Percentiles rank a stretch among this genome's conserved stretches.
Conservation (phyloP, 2,329 filamentous ascomycete species). For the Claviceps pazoutovae region DNA sequence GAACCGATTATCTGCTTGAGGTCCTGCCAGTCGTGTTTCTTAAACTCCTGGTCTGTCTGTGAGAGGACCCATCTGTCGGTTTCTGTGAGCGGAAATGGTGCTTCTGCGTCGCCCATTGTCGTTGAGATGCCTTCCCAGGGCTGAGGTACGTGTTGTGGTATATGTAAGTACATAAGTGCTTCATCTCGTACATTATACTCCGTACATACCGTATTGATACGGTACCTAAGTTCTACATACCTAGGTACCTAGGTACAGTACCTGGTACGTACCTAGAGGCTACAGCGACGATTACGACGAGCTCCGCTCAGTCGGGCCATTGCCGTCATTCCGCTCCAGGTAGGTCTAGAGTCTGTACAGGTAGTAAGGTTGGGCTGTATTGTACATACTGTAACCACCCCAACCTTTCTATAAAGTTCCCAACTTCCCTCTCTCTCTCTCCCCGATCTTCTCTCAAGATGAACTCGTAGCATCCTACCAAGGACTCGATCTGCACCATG, state of each 20-base stretch:
- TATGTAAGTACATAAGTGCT: neutral
- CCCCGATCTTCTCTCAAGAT: neutral
- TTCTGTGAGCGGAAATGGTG: conserved; percentile 46
- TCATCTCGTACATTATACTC: neutral
- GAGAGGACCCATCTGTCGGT: conserved; percentile 44
- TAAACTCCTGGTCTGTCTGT: conserved; percentile 56
- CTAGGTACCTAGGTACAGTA: too few relatives aligned
- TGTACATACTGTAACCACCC: neutral
- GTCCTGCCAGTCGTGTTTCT: conserved; percentile 58
- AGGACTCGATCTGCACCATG: conserved; percentile 30
- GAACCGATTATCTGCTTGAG: conserved; percentile 53
- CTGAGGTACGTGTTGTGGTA: neutral
- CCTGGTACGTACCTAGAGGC: too few relatives aligned
- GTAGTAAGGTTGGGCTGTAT: too few relatives aligned
- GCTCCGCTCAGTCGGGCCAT: too few relatives aligned
- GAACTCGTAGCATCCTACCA: neutral
- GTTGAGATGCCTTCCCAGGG: neutral
- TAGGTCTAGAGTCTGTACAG: too few relatives aligned
- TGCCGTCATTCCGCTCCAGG: too few relatives aligned
- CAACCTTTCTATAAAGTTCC: neutral
- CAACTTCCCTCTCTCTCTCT: neutral
- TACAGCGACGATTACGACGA: too few relatives aligned
- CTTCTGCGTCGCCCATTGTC: conserved; percentile 30
- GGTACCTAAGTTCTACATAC: neutral
- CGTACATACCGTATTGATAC: too few relatives aligned